Conservation (phyloP, 352 stramenopile species). For the Phytophthora nicotianae region DNA sequence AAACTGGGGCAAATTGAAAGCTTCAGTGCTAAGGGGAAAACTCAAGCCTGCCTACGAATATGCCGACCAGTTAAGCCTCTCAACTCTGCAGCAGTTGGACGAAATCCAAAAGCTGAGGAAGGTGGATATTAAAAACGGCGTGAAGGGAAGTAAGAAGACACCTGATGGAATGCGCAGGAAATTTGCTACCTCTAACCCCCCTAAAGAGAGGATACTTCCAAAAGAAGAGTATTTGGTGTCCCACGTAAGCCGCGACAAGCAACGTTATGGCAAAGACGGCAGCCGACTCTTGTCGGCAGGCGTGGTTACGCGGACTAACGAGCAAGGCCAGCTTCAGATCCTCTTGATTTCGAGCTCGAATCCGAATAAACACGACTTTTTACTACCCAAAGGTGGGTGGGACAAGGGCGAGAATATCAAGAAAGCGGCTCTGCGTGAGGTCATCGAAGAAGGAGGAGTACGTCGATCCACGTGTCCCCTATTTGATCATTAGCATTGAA, state of each 20-base stretch:
- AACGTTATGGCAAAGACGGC: neutral
- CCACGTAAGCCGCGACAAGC: neutral
- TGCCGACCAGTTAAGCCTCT: neutral
- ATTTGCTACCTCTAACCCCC: neutral
- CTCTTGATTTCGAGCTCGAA: neutral
- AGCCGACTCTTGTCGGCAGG: neutral
- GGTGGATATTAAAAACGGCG: neutral
- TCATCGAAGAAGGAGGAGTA: slow-evolving; percentile 10
- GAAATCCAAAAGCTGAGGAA: neutral
- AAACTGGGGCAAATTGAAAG: too few species aligned
- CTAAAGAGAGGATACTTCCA: neutral
- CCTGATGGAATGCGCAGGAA: neutral
- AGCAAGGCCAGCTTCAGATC: neutral
- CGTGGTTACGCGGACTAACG: neutral
- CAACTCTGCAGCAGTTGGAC: neutral
- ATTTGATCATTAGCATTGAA: neutral
- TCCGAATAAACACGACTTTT: neutral
- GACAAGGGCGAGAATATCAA: neutral
- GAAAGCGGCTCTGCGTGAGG: neutral
- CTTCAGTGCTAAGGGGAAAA: too few species aligned
- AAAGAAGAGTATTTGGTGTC: neutral
- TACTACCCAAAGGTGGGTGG: neutral
- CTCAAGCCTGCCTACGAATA: neutral
- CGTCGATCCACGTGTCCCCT: too few species aligned
- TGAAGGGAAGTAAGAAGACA: neutral